Conservation (phyloP, 345 rosid species). For the Camelina hispida region DNA sequence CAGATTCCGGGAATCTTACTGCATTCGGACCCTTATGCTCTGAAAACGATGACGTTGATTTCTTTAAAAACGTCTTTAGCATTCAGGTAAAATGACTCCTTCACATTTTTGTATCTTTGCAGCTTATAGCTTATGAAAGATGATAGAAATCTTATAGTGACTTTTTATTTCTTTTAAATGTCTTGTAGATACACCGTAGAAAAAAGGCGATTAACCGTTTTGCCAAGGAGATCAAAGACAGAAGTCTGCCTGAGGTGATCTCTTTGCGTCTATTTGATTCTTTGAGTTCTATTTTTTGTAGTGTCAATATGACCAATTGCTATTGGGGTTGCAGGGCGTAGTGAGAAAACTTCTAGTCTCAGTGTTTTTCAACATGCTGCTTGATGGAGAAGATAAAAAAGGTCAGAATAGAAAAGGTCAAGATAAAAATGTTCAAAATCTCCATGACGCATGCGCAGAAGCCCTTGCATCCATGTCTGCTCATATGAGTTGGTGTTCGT, state of each 20-base stretch:
- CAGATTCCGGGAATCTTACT: constrained; percentile 57
- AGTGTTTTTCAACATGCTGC: constrained; percentile 73
- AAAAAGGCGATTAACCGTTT: constrained; percentile 69
- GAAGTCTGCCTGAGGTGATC: constrained; percentile 59
- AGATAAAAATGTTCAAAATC: constrained; percentile 26
- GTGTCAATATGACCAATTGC: neutral
- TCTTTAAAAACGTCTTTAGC: constrained; percentile 73
- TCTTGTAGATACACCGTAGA: constrained; percentile 71
- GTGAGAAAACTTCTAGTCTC: constrained; percentile 69
- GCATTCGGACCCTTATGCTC: constrained; percentile 67
- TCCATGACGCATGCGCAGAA: constrained; percentile 63
- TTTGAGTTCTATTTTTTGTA: neutral
- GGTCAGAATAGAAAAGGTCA: neutral
- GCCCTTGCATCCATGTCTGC: constrained; percentile 75
- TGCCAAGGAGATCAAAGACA: constrained; percentile 50
- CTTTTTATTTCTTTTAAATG: neutral
- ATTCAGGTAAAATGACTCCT: constrained; percentile 56
- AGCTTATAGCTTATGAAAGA: constrained; percentile 1
- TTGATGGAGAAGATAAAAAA: constrained; percentile 66
- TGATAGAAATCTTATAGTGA: neutral
- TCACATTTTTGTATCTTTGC: neutral
- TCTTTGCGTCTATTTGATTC: constrained; percentile 3
- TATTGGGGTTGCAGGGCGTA: constrained; percentile 56
- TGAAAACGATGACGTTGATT: constrained; percentile 78
- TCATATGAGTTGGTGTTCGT: constrained; percentile 70